phyloP scores from a whole-genome alignment of 805 yeast genomes.

The Tetrapisispora pingtungensis region DNA sequence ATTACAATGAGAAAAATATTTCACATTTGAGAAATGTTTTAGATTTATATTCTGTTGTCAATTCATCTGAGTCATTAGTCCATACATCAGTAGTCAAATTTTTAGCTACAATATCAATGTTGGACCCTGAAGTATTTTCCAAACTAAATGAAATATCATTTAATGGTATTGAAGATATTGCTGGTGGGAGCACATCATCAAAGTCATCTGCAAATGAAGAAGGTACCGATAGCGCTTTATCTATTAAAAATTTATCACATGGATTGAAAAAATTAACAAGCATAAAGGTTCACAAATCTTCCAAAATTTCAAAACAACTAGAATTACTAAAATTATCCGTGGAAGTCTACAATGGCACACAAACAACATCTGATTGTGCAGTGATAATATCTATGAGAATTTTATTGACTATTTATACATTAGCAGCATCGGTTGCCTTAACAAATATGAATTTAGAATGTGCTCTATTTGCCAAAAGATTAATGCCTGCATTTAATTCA shows the following conservation, averaged over 20 bases:
- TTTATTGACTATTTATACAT: conserved; percentile 12
- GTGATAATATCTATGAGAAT: conserved; percentile 19
- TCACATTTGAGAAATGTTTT: conserved; percentile 13
- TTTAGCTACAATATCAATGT: conserved; percentile 16
- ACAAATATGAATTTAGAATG: conserved; percentile 9
- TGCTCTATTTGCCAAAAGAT: conserved; percentile 15
- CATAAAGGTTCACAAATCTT: conserved; percentile 6
- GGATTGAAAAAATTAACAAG: conserved; percentile 21
- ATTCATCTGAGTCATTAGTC: conserved; percentile 21
- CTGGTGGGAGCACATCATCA: not conserved
- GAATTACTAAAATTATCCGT: conserved; percentile 10
- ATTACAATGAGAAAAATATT: not conserved
- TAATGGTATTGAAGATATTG: conserved; percentile 10
- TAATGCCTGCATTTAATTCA: conserved; percentile 12
- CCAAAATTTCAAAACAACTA: conserved; percentile 17
- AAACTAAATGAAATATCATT: conserved; percentile 19
- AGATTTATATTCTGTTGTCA: conserved; percentile 18
- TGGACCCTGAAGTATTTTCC: conserved; percentile 19
- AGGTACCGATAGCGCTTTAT: conserved; percentile 7
- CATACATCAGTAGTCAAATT: conserved; percentile 22
- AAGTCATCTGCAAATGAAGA: conserved; percentile 2
- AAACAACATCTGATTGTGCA: conserved; percentile 18
- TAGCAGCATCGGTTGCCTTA: conserved; percentile 15
- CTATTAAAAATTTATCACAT: conserved; percentile 15
- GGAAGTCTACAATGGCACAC: conserved; percentile 21